A percentile compares a stretch with the other conserved stretches of the same genome.
Evolutionary conservation across 257 asterid species (phyloP).

Genomic region (Petunia axillaris): DNA sequence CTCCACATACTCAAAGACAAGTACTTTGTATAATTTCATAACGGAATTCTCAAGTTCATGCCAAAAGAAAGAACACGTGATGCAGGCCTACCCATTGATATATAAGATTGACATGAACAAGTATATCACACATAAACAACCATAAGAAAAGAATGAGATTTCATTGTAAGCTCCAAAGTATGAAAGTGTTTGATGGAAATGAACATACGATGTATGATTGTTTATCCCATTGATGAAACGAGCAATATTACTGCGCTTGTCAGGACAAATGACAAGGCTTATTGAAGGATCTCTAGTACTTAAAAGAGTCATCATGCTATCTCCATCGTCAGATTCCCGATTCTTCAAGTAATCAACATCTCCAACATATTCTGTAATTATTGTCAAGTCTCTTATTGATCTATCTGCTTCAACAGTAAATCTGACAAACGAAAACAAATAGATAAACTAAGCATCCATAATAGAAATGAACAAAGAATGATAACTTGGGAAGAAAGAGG

Average conservation of each 20-base stretch:
- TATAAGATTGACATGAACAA: background rate
- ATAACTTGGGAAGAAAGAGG: background rate
- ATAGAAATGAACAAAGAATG: background rate
- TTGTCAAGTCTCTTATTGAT: constrained; percentile 71
- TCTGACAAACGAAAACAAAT: constrained; percentile 41
- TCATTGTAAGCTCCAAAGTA: background rate
- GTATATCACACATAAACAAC: background rate
- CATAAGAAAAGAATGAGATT: background rate
- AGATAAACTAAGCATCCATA: constrained; percentile 10
- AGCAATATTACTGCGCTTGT: constrained; percentile 83
- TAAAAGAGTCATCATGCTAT: constrained; percentile 97
- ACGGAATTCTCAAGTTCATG: background rate
- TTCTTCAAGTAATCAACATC: constrained; percentile 81
- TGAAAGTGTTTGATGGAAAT: constrained; percentile 8
- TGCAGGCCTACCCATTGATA: background rate
- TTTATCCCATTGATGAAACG: constrained; percentile 93
- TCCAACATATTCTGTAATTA: constrained; percentile 92
- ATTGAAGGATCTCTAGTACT: constrained; percentile 63
- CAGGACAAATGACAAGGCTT: constrained; percentile 86
- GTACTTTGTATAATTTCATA: background rate
- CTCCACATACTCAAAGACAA: background rate
- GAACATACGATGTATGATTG: constrained; percentile 76
- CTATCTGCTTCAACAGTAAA: constrained; percentile 95
- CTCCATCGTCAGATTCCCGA: constrained; percentile 78
- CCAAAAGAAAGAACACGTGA: background rate